A percentile compares a stretch with the other conserved stretches of the same genome.
Conservation (phyloP, 208 protist genomes). For the Crithidia bombi region DNA sequence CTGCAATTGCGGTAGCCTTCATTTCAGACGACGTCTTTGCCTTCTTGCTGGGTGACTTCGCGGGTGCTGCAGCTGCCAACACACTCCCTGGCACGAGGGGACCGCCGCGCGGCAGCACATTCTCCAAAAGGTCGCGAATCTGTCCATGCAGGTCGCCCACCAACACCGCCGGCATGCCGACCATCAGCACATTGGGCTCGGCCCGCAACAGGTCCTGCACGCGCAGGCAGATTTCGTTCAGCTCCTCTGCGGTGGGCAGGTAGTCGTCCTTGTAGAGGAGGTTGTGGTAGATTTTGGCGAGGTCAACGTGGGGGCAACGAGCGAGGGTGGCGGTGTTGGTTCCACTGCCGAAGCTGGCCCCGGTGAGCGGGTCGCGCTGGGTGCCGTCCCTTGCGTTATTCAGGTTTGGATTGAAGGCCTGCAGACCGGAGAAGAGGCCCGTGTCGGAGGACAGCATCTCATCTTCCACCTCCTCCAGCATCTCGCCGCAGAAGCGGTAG, state of each 20-base stretch:
- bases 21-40: neutral
- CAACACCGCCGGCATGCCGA: conserved; percentile 92
- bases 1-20: neutral
- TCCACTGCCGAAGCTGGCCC: conserved; percentile 4
- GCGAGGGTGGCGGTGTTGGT: conserved; percentile 13
- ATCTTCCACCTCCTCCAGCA: conserved; percentile 79
- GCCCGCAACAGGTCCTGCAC: conserved; percentile 78
- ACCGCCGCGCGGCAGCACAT: conserved; percentile 73
- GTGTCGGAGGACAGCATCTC: conserved; percentile 55
- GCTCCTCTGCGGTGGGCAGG: conserved; percentile 76
- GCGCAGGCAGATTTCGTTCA: conserved; percentile 77
- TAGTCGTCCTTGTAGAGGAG: conserved; percentile 53
- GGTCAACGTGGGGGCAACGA: conserved; percentile 49
- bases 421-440: conserved; percentile 50
- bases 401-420: conserved; percentile 35
- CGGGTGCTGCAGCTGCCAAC: conserved; percentile 12
- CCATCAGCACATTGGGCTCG: conserved; percentile 96
- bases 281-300: conserved; percentile 58
- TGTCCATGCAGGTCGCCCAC: conserved; percentile 92
- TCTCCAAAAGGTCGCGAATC: conserved; percentile 67
- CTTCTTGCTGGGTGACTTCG: conserved; percentile 10
- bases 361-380: conserved; percentile 1
- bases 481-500: conserved; percentile 66
- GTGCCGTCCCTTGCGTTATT: neutral
- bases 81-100: conserved; percentile 42